Conservation (phyloP, 257 asterid genomes). For the Ehretia macrophylla region DNA sequence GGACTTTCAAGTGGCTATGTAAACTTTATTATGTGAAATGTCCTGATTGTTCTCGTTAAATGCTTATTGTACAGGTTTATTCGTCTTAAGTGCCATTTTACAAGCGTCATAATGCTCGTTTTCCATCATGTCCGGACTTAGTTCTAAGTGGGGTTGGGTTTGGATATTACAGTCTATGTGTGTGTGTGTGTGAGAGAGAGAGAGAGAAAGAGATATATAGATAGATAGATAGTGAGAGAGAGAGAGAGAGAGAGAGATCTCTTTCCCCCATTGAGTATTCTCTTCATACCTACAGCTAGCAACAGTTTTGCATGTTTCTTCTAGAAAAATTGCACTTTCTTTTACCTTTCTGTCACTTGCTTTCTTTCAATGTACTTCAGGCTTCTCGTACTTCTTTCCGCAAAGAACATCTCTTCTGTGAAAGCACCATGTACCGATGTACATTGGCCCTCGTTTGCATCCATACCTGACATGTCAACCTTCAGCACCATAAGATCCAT, state of each 20-base stretch:
- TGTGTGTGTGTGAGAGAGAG: too few relatives aligned
- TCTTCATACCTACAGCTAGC: slow-evolving; percentile 25
- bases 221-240: background rate
- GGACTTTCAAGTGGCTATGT: too few relatives aligned
- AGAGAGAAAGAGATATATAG: too few relatives aligned
- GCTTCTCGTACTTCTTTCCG: slow-evolving; percentile 19
- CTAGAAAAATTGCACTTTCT: slow-evolving; percentile 9
- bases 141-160: too few relatives aligned
- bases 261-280: slow-evolving; percentile 32
- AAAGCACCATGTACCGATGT: slow-evolving; percentile 35
- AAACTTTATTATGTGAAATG: too few relatives aligned
- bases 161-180: too few relatives aligned
- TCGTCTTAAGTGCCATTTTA: too few relatives aligned
- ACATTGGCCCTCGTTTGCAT: slow-evolving; percentile 32
- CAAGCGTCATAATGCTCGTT: too few relatives aligned
- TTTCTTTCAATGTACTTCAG: slow-evolving; percentile 3
- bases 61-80: too few relatives aligned
- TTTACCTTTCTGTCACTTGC: background rate
- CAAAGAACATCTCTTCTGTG: slow-evolving; percentile 33
- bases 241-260: slow-evolving; percentile 12
- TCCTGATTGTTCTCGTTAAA: too few relatives aligned
- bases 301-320: slow-evolving; percentile 9
- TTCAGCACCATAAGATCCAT: background rate
- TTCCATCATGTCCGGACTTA: too few relatives aligned
- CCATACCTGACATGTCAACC: slow-evolving; percentile 27